Conservation (phyloP, 2,329 filamentous ascomycete species). For the Xylariaceae sp. region DNA sequence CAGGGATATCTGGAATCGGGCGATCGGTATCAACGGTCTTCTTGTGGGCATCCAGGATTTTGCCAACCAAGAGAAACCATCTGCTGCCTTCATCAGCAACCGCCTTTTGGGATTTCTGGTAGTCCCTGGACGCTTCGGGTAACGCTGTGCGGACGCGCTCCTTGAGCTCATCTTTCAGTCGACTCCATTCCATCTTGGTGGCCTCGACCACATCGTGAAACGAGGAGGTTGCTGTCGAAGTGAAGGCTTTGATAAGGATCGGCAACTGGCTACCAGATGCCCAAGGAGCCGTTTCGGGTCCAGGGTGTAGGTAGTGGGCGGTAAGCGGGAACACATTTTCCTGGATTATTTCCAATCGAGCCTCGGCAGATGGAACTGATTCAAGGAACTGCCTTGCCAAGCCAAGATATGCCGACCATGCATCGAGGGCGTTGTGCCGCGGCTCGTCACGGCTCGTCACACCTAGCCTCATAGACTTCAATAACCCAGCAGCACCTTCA, state of each 20-base stretch:
- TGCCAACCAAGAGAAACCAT: slow-evolving; percentile 54
- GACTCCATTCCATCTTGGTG: slow-evolving; percentile 53
- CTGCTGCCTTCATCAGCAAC: slow-evolving; percentile 60
- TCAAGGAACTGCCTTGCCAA: slow-evolving; percentile 47
- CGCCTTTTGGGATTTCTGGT: slow-evolving; percentile 61
- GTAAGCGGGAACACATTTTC: slow-evolving; percentile 47
- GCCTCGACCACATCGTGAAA: slow-evolving; percentile 36
- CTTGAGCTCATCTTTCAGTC: slow-evolving; percentile 54
- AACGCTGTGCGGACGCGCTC: slow-evolving; percentile 64
- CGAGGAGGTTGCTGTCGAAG: slow-evolving; percentile 33
- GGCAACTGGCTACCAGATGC: slow-evolving; percentile 24
- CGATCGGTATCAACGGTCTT: slow-evolving; percentile 13
- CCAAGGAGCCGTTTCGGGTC: slow-evolving; percentile 32
- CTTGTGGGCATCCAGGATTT: slow-evolving; percentile 32
- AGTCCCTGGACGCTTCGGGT: slow-evolving; percentile 75
- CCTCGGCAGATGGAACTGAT: slow-evolving; percentile 37
- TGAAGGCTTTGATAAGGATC: slow-evolving; percentile 41
- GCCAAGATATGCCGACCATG: slow-evolving; percentile 70
- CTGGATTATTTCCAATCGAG: slow-evolving; percentile 34
- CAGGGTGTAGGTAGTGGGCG: slow-evolving; percentile 44
- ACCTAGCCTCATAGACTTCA: slow-evolving; percentile 62
- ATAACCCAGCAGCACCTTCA: slow-evolving; percentile 51
- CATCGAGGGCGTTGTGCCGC: slow-evolving; percentile 55
- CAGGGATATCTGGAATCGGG: slow-evolving; percentile 22
- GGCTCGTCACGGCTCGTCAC: slow-evolving; percentile 69